Percentiles rank a stretch among this genome's conserved stretches.
These are phyloP conservation scores for Stagonosporopsis chrysanthemi DNA, from an alignment of 2,329 filamentous ascomycete genomes.

Conservation along the genomic window DNA sequence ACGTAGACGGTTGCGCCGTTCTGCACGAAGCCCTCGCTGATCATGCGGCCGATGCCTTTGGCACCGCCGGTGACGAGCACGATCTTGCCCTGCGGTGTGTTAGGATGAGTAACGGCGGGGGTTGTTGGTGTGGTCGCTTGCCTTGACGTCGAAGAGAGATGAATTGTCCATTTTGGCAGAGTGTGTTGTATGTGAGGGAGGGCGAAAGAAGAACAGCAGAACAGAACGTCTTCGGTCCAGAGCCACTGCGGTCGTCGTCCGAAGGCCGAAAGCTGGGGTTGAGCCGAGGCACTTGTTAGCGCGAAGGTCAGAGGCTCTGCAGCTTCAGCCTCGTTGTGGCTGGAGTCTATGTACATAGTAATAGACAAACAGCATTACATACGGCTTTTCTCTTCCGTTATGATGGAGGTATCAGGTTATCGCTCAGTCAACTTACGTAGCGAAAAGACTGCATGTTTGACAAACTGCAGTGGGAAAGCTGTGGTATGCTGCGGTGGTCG, in stretches of 20 bases:
- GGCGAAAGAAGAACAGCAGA: neutral
- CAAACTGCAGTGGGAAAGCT: no score
- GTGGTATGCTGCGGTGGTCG: no score
- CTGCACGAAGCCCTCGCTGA: constrained; percentile 69
- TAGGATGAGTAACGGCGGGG: neutral
- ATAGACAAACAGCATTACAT: no score
- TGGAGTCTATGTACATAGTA: no score
- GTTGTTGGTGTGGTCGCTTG: constrained; percentile 9
- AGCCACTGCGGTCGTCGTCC: constrained; percentile 17
- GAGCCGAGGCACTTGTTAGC: constrained; percentile 35
- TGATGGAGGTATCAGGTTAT: no score
- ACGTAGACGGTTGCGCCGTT: constrained; percentile 75
- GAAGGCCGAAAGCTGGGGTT: constrained; percentile 29
- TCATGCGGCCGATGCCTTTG: constrained; percentile 72
- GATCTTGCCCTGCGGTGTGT: constrained; percentile 49
- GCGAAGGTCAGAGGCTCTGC: neutral
- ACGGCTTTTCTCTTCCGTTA: no score
- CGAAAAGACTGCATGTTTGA: no score
- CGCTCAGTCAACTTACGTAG: no score
- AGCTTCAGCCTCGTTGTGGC: neutral
- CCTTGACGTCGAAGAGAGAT: constrained; percentile 49
- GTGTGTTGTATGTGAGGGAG: neutral
- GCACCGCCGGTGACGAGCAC: constrained; percentile 57
- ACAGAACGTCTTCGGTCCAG: constrained; percentile 11
- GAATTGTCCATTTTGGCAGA: constrained; percentile 43